These are phyloP conservation scores for Pycnococcus provasolii DNA, from an alignment of 139 green algal genomes.

Conservation along the genomic window DNA sequence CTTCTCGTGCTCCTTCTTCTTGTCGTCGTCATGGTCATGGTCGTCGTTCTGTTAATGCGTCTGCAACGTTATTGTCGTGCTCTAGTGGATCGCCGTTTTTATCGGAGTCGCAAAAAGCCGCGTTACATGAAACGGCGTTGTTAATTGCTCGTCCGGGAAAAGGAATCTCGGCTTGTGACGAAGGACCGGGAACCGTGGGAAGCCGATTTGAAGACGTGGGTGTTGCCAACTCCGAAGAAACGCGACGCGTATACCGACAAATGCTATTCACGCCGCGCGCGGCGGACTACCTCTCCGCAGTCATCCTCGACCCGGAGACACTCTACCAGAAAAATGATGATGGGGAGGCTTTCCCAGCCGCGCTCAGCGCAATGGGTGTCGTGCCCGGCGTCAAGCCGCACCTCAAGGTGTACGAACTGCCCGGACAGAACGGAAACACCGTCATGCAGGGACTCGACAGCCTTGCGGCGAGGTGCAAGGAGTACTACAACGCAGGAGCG, in stretches of 20 bases:
- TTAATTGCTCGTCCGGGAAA: slow-evolving; percentile 27
- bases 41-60: no score
- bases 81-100: neutral
- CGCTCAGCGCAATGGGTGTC: slow-evolving; percentile 35
- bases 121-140: slow-evolving; percentile 15
- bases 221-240: slow-evolving; percentile 42
- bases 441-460: slow-evolving; percentile 46
- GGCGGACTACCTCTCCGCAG: slow-evolving; percentile 41
- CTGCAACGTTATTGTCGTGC: no score
- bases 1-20: no score
- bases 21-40: no score
- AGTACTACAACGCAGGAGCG: slow-evolving; percentile 35
- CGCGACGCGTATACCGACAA: slow-evolving; percentile 32
- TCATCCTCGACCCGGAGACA: slow-evolving; percentile 48
- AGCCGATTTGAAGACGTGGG: slow-evolving; percentile 32
- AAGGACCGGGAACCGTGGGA: slow-evolving; percentile 36
- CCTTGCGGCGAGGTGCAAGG: slow-evolving; percentile 33
- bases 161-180: slow-evolving; percentile 35
- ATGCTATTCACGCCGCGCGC: slow-evolving; percentile 37
- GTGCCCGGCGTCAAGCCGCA: slow-evolving; percentile 44
- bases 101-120: slow-evolving; percentile 4
- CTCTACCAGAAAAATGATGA: slow-evolving; percentile 37
- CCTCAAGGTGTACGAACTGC: slow-evolving; percentile 41
- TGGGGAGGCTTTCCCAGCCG: slow-evolving; percentile 33
- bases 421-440: slow-evolving; percentile 34